Evolutionary conservation across 2,329 filamentous ascomycete species (phyloP).

Genomic region (Aureobasidium melanogenum): DNA sequence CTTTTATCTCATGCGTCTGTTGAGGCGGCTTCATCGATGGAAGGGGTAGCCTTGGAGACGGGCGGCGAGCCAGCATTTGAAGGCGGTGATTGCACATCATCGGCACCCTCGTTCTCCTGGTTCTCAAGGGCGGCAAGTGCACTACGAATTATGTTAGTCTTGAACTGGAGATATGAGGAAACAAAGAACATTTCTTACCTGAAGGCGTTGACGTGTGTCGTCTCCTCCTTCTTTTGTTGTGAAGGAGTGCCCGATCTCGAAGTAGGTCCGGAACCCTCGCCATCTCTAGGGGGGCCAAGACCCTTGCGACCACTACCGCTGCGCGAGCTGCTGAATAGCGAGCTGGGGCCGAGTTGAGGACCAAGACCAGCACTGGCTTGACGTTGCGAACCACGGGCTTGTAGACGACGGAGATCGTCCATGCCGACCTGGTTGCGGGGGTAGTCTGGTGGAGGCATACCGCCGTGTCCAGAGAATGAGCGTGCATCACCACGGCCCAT

Average conservation of each 20-base stretch:
- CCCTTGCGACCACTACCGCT: conserved; percentile 78
- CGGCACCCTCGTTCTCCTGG: conserved; percentile 49
- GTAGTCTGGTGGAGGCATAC: conserved; percentile 58
- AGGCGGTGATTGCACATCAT: conserved; percentile 53
- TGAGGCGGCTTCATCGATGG: conserved; percentile 29
- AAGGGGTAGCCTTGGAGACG: conserved; percentile 22
- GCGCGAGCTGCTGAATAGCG: conserved; percentile 63
- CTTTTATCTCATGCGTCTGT: conserved; percentile 27
- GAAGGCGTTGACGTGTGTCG: conserved; percentile 69
- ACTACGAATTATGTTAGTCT: conserved; percentile 31
- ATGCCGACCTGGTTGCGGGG: conserved; percentile 75
- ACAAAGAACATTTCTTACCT: conserved; percentile 56
- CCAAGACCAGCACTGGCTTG: conserved; percentile 52
- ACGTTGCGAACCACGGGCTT: conserved; percentile 55
- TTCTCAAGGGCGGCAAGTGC: conserved; percentile 41
- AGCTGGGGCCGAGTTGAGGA: conserved; percentile 66
- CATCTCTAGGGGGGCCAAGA: conserved; percentile 65
- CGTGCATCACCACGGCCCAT: conserved; percentile 81
- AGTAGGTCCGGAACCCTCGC: conserved; percentile 68
- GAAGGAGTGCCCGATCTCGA: conserved; percentile 81
- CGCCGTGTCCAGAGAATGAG: conserved; percentile 65
- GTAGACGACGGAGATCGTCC: conserved; percentile 81
- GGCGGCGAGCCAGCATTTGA: conserved; percentile 25
- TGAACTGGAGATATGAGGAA: conserved; percentile 16
- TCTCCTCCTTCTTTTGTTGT: conserved; percentile 55